Evolutionary conservation across 2,329 filamentous ascomycete genomes (phyloP).

Genomic region (Pseudocercospora vitis): DNA sequence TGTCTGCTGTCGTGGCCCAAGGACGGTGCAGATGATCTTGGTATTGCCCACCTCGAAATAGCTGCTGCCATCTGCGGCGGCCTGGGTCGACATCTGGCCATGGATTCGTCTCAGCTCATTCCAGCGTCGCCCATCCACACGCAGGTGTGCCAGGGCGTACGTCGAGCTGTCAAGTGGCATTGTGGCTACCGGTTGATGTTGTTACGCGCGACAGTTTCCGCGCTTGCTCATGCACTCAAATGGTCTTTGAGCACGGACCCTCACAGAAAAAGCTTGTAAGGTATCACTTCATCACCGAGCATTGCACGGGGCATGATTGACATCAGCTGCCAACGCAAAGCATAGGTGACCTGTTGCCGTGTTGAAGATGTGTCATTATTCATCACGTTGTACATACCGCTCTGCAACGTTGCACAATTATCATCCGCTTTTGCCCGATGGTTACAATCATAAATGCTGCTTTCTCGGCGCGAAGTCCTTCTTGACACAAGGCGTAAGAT

Average conservation of each 20-base stretch:
- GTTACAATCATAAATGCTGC: constrained; percentile 2
- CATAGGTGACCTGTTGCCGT: too few relatives aligned
- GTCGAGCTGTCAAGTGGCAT: constrained; percentile 97
- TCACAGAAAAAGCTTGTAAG: background rate
- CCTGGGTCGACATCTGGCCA: constrained; percentile 88
- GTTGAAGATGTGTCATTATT: background rate
- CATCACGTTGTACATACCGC: background rate
- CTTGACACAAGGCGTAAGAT: background rate
- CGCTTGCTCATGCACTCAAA: background rate
- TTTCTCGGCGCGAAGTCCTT: constrained; percentile 16
- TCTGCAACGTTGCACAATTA: background rate
- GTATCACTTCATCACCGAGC: background rate
- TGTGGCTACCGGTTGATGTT: constrained; percentile 22
- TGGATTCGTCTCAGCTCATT: constrained; percentile 90
- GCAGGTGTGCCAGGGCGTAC: constrained; percentile 76
- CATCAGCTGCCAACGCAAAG: background rate
- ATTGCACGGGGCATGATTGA: background rate
- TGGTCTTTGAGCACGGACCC: constrained; percentile 5
- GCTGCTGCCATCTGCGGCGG: constrained; percentile 86
- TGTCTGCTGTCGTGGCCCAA: constrained; percentile 74
- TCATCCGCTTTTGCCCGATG: constrained; percentile 12
- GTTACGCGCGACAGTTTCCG: background rate
- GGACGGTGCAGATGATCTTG: constrained; percentile 89
- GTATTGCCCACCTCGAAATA: constrained; percentile 98
- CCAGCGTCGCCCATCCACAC: constrained; percentile 78